Conservation (phyloP, 306 rosid genomes). For the Adenanthera pavonina region DNA sequence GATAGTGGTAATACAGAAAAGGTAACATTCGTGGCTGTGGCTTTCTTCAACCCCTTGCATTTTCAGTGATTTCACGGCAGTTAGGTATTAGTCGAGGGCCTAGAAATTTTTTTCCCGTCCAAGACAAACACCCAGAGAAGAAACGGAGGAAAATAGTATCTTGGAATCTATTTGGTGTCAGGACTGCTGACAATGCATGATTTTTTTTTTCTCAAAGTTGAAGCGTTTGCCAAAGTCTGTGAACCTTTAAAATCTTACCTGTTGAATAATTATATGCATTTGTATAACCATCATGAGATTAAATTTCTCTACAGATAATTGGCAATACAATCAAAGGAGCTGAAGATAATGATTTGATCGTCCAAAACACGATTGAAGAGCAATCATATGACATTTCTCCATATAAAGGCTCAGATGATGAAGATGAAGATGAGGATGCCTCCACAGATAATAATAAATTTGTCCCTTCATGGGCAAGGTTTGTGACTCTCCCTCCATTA, state of each 20-base stretch:
- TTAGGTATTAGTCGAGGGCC: constrained; percentile 10
- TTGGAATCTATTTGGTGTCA: background rate
- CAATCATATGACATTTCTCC: constrained; percentile 90
- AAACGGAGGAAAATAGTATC: background rate
- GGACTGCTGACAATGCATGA: constrained; percentile 11
- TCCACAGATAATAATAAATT: constrained; percentile 54
- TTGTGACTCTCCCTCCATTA: constrained; percentile 31
- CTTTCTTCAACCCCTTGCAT: constrained; percentile 25
- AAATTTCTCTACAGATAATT: constrained; percentile 50
- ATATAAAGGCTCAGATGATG: constrained; percentile 88
- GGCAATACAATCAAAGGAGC: constrained; percentile 43
- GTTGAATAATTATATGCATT: background rate
- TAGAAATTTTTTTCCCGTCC: constrained; percentile 6
- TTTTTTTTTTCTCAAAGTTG: constrained; percentile 12
- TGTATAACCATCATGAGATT: constrained; percentile 32
- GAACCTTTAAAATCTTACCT: constrained; percentile 27
- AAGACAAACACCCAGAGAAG: background rate
- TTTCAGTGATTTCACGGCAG: constrained; percentile 30
- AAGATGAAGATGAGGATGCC: constrained; percentile 73
- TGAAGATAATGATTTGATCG: constrained; percentile 38
- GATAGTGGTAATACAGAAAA: constrained; percentile 42
- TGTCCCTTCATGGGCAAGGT: constrained; percentile 95
- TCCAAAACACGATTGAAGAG: constrained; percentile 49
- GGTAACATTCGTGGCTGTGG: constrained; percentile 46
- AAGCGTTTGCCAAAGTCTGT: background rate